Percentiles rank a stretch among this genome's conserved stretches.
Conservation (phyloP, 805 yeast species). For the Suhomyces prunicola region DNA sequence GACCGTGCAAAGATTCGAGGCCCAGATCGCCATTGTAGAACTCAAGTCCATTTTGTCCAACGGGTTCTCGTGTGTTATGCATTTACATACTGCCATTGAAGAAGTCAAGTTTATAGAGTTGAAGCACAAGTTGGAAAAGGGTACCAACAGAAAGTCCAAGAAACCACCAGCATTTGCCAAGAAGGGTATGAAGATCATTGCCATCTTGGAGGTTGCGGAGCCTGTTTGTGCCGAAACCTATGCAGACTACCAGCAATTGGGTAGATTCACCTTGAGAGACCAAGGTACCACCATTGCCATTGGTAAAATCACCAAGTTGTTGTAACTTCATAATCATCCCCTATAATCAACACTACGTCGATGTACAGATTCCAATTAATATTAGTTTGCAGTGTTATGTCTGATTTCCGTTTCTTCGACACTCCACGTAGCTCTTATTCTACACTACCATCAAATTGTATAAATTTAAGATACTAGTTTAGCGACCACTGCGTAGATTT, state of each 20-base stretch:
- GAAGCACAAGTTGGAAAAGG: slow-evolving; percentile 92
- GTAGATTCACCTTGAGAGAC: slow-evolving; percentile 97
- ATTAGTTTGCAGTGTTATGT: too few species aligned
- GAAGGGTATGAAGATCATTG: slow-evolving; percentile 98
- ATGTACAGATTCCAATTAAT: too few species aligned
- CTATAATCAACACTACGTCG: too few species aligned
- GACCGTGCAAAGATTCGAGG: slow-evolving; percentile 87
- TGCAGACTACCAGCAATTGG: slow-evolving; percentile 90
- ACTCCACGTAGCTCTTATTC: too few species aligned
- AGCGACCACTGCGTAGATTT: too few species aligned
- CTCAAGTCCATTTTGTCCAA: slow-evolving; percentile 90
- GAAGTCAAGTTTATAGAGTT: slow-evolving; percentile 81
- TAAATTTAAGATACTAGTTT: too few species aligned
- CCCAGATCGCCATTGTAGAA: slow-evolving; percentile 96
- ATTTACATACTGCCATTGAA: slow-evolving; percentile 96
- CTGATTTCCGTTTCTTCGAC: too few species aligned
- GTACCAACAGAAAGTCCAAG: slow-evolving; percentile 93
- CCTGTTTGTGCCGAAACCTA: slow-evolving; percentile 94
- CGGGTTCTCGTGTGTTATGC: slow-evolving; percentile 98
- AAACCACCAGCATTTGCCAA: slow-evolving; percentile 98
- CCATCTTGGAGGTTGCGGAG: slow-evolving; percentile 77
- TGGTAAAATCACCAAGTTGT: slow-evolving; percentile 91
- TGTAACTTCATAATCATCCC: slow-evolving; percentile 20
- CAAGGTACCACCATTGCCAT: slow-evolving; percentile 98
- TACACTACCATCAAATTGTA: too few species aligned